Percentiles rank a stretch among this genome's conserved stretches.
phyloP scores from a whole-genome alignment of 495 filamentous ascomycete genomes.

The Beverwykella pulmonaria region DNA sequence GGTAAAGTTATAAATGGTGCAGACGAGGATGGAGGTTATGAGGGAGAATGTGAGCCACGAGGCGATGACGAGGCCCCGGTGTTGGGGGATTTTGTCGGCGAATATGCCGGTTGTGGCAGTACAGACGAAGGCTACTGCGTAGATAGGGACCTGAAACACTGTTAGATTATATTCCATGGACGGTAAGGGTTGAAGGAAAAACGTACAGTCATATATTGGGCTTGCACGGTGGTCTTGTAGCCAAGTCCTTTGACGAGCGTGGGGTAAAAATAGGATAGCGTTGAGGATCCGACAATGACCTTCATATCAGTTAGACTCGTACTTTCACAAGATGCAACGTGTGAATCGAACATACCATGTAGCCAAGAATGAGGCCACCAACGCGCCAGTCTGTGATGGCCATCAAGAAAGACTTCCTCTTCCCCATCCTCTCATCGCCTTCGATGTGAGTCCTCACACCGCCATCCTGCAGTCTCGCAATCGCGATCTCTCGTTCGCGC shows the following conservation, averaged over 20 bases:
- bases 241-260: slow-evolving; percentile 80
- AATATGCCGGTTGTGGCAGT: slow-evolving; percentile 75
- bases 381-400: slow-evolving; percentile 77
- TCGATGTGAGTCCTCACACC: slow-evolving; percentile 75
- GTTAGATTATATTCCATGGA: neutral
- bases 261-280: slow-evolving; percentile 86
- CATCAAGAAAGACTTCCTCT: slow-evolving; percentile 68
- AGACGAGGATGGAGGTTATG: slow-evolving; percentile 50
- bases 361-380: slow-evolving; percentile 56
- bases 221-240: slow-evolving; percentile 61
- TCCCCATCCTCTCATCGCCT: slow-evolving; percentile 73
- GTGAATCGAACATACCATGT: slow-evolving; percentile 33
- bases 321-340: neutral
- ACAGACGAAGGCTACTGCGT: slow-evolving; percentile 74
- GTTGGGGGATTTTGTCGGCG: slow-evolving; percentile 62
- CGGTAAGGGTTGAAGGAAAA: neutral
- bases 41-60: slow-evolving; percentile 49
- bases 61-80: slow-evolving; percentile 45
- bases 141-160: slow-evolving; percentile 67
- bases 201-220: slow-evolving; percentile 71
- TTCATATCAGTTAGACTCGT: neutral
- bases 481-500: slow-evolving; percentile 71
- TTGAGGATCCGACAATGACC: slow-evolving; percentile 64
- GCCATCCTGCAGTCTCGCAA: slow-evolving; percentile 71
- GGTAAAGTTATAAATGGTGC: slow-evolving; percentile 49